These are phyloP conservation scores for Stemphylium vesicarium DNA, from an alignment of 2,329 filamentous ascomycete species.

Conservation along the genomic window DNA sequence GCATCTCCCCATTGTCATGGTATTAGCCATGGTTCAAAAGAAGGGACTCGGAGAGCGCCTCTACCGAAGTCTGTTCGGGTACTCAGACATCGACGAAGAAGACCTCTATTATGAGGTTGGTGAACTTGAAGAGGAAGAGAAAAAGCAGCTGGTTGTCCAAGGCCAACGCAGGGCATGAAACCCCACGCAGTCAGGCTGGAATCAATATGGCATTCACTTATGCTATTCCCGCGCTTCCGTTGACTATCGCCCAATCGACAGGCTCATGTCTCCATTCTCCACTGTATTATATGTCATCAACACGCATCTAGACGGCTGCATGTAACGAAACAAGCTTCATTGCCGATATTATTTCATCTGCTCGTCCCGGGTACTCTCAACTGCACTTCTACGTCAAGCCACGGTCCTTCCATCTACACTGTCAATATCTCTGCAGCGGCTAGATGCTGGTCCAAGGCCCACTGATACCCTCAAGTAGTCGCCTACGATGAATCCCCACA, in stretches of 20 bases:
- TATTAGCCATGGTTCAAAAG: conserved; percentile 90
- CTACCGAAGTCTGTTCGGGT: conserved; percentile 42
- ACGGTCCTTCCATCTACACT: background rate
- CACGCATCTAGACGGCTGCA: conserved; percentile 23
- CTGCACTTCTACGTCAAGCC: background rate
- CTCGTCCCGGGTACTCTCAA: background rate
- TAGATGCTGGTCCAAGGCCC: background rate
- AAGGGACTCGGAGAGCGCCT: conserved; percentile 65
- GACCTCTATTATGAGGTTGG: conserved; percentile 44
- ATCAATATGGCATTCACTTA: background rate
- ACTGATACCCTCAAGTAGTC: background rate
- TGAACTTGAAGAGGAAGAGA: conserved; percentile 33
- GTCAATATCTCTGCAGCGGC: background rate
- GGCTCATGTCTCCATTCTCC: conserved; percentile 23
- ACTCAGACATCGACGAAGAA: conserved; percentile 38
- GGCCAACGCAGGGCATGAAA: conserved; percentile 12
- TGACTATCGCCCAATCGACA: conserved; percentile 7
- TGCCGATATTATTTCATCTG: background rate
- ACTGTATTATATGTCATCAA: conserved; percentile 39
- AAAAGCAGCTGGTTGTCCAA: conserved; percentile 14
- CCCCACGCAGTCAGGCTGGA: background rate
- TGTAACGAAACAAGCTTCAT: conserved; percentile 18
- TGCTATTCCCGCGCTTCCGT: background rate
- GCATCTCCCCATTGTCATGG: conserved; percentile 89
- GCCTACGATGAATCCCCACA: background rate